These are phyloP conservation scores for Parsonsia alboflavescens DNA, from an alignment of 257 asterid genomes.

Conservation along the genomic window DNA sequence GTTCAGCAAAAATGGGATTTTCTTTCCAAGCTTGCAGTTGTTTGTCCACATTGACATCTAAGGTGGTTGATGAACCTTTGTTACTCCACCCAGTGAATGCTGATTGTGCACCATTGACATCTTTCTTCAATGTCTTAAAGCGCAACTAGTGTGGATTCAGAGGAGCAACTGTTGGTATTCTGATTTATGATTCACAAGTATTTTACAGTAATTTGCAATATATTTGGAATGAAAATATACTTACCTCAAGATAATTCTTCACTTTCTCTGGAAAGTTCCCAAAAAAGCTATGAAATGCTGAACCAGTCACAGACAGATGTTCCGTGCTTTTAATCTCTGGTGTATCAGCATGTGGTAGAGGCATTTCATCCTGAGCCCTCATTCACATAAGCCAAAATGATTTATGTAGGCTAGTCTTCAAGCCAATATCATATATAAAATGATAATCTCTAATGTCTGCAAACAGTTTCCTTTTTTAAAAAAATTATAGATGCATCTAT, in stretches of 20 bases:
- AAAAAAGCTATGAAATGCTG: constrained; percentile 10
- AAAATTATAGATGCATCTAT: no score
- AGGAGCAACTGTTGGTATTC: not conserved
- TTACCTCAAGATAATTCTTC: constrained; percentile 21
- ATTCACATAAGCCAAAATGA: not conserved
- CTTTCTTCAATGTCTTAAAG: constrained; percentile 30
- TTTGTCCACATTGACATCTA: constrained; percentile 46
- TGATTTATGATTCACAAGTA: not conserved
- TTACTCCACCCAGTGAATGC: constrained; percentile 18
- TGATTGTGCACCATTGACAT: constrained; percentile 16
- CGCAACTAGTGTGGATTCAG: constrained; percentile 30
- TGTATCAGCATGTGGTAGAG: constrained; percentile 7
- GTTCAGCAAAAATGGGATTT: constrained; percentile 64
- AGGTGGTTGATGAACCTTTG: constrained; percentile 26
- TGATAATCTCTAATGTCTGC: not conserved
- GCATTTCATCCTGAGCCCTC: constrained; percentile 1
- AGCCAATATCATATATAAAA: no score
- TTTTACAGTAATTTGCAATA: not conserved
- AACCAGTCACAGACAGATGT: not conserved
- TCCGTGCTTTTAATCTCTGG: not conserved
- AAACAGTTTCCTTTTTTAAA: not conserved
- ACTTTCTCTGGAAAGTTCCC: constrained; percentile 19
- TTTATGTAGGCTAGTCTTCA: not conserved
- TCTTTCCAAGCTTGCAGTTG: constrained; percentile 77
- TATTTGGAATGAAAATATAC: not conserved